Base-by-base conservation (phyloP, 768 basidiomycete genomes). In the Strobilomyces confusus region DNA sequence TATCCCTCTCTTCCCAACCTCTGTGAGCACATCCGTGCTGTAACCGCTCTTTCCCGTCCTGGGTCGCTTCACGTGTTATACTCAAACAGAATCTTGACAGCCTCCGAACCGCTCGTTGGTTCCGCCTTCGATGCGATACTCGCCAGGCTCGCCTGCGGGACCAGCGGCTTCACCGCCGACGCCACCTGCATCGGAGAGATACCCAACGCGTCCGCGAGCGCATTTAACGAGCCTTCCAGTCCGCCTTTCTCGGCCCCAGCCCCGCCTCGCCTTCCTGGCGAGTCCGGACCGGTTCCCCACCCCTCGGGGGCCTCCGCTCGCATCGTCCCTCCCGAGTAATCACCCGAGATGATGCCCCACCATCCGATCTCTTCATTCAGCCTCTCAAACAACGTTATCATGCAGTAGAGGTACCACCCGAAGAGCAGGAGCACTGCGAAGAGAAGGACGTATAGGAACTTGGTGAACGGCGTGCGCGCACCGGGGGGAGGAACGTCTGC, bases 141-240 rank as follows among this genome's bases (percentile, higher is more conserved):
- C 9, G 81, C 78, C 47, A 87, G 64, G 34, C 79, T 83, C 8
- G 80, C 82, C 11, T 80, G 78, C 1, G 86, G 83, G 11, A 87
- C 78, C 55, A 82, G 67, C 29, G 81, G 73, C 57, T 76, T 75
- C 44, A 89, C 81, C 1, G 86, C 87, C 17, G 72, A 74, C 3
- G 87, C 85, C 1, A 89, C 70, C 34, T 85, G 81, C 37, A 72
- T 69, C 15, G 82, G 73, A 0, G 80, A 77, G 61, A 89, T 77
- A 1, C 85, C 87, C 29, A 89, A 71, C 30, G 78, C 81, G 8
- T 71, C 69, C 12, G 87, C 87, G 12, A 89, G 73, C 14, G 75
- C 80, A 47, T 80, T 78, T 49, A 89, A 79, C 33, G 75, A 73
- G 5, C 74, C 72, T 60, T 87, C 84, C 37, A 89, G 73, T 5